Evolutionary conservation across 441 rosid genomes (phyloP), one percentile per base, ranked within the genome.

Genomic region (Theobroma grandiflorum): DNA sequence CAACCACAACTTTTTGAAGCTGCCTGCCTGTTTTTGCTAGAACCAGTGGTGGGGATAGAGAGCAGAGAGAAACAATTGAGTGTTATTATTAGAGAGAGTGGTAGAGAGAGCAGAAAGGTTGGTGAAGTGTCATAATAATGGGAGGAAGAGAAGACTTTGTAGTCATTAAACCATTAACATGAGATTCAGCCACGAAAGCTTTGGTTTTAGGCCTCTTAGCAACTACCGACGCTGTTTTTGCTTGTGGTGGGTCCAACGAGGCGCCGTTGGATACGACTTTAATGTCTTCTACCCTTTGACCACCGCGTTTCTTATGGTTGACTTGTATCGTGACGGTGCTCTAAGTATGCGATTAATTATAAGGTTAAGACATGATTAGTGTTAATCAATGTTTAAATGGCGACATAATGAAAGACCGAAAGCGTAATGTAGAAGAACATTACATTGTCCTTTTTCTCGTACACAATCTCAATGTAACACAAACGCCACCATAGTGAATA

Each of bases 71-170:
- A 26, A 31, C 58, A 20, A 31, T 3, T 9, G 0, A 38, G 2
- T 10, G 6, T 8, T 12, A 11, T 61, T 33, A 14, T 8, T 37
- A 8, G 42, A 61, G 20, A 11, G 38, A n/a, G 42, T 6, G 43
- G 18, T 3, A 52, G 20, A 42, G 57, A 67, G 70, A 72, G 68
- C 37, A 49, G 43, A 59, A 11, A 15, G 62, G 79, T 75, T 57
- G 79, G 80, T 64, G 80, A 75, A 45, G 42, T 63, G 47, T 18
- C 67, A 18, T 38, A 3, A 63, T 59, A 73, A 38, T 53, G 26
- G 75, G 76, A 63, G 16, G 58, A 1, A 40, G 4, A 74, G 79
- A 67, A 18, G 50, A 10, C 16, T 10, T 45, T 66, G 33, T 40
- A n/a, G 71, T 59, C 9, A 6, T 42, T 18, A 26, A 26, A 26